Base-by-base conservation (phyloP, 2,329 filamentous ascomycete genomes). In the Fusarium sp. region DNA sequence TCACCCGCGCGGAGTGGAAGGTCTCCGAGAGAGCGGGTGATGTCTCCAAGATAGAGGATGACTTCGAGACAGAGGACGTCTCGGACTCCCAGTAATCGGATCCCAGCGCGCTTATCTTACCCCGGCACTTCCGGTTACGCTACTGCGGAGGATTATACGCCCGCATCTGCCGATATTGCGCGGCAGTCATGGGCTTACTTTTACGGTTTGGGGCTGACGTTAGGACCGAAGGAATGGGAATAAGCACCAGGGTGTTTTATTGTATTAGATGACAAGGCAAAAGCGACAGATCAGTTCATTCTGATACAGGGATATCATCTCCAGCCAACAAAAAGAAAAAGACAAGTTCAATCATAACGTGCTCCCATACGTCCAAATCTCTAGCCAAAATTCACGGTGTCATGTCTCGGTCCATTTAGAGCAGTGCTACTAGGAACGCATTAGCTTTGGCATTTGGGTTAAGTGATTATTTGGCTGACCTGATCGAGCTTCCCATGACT, bases 401-500 rank as follows among this genome's bases (percentile, higher is more conserved):
- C 30, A 15, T 36, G n/a, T 42, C 26, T 53, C 8, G 28, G 20
- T 53, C 24, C 33, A 53, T 54, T 61, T 36, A 77, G 35, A 77
- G 63, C 11, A 77, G 35, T 36, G 75, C 75, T 64, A 72, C 75
- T 76, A 7, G 10, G 5, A 14, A 30, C 20, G 31, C 48, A 48
- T 69, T 55, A 65, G 65, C 45, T 47, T 60, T 22, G 20, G 44
- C 24, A 45, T 45, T 28, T 15, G 18, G 42, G 24, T 45, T 22
- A 15, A 45, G 42, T 36, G 51, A 42, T 39, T 53, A 10, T 51
- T 10, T 35, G 15, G 61, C 76, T 70, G 59, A 78, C 76, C 63
- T 48, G 71, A 69, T 57, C 76, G 76, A 12, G 76, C 76, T 35
- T 78, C 76, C 76, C 76, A 78, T 11, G 73, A 76, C 69, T 77